These are phyloP conservation scores for Coccomyxa sp. DNA, from an alignment of 139 green algal species.

Conservation along the genomic window DNA sequence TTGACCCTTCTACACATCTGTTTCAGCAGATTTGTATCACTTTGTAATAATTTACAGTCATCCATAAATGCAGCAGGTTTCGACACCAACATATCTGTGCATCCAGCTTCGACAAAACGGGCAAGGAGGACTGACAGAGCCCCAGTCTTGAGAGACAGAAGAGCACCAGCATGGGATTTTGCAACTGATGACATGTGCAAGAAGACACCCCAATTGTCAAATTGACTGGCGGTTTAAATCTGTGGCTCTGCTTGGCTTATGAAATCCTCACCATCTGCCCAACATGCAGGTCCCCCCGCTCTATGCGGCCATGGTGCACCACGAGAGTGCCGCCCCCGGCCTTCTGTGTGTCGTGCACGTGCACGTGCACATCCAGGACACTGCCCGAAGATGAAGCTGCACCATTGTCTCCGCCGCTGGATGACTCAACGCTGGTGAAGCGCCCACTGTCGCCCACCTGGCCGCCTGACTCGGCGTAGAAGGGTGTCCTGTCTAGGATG, in stretches of 20 bases:
- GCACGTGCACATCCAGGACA: constrained; percentile 5
- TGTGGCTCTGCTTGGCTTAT: no score
- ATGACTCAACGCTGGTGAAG: constrained; percentile 18
- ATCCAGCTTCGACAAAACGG: no score
- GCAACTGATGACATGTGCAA: no score
- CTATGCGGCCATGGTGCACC: constrained; percentile 62
- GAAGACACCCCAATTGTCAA: no score
- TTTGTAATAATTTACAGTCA: no score
- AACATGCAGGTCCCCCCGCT: constrained; percentile 32
- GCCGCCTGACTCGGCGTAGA: constrained; percentile 93
- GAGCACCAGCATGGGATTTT: no score
- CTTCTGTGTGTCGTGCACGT: constrained; percentile 62
- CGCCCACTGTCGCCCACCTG: constrained; percentile 67
- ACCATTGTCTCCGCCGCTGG: background rate
- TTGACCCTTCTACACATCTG: background rate
- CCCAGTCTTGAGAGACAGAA: no score
- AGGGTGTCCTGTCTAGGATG: constrained; percentile 84
- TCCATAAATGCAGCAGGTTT: no score
- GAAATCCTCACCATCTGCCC: constrained; percentile 34
- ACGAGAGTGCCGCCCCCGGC: constrained; percentile 66
- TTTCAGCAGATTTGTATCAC: no score
- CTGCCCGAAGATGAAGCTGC: background rate
- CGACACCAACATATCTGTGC: no score
- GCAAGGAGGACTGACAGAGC: no score
- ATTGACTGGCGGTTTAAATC: no score